Evolutionary conservation across 768 basidiomycete species (phyloP), one percentile per base, ranked within the genome.

Genomic region (Lentinula boryana): DNA sequence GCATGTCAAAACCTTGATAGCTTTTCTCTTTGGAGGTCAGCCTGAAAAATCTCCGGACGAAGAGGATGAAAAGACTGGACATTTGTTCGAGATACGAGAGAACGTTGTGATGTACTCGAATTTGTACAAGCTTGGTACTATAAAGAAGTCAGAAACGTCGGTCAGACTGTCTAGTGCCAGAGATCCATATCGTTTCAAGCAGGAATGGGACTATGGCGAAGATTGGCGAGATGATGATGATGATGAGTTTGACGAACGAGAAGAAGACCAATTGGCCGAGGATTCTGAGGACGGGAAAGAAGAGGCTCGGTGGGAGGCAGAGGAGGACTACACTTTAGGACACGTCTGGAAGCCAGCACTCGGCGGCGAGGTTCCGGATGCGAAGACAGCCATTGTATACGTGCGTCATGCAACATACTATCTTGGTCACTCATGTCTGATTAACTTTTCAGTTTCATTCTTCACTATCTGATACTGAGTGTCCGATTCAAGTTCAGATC

Each of bases 251-350:
- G 70, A 71, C 0, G 74, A 76, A 13, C 7, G 13, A 56, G 78
- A 80, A 60, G 79, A 80, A 62, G 72, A 73, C 41, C 65, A 64
- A 4, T 64, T 61, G n/a, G 64, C 66, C 21, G 60, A 63, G 16
- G 64, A 60, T 4, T 69, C 68, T 16, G 70, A 70, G 5, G 71
- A 71, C 0, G 70, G 72, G 5, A 72, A 72, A 0, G 78, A 78
- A 5, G 78, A 75, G 8, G 88, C 87, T 83, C 78, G 75, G 44
- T 90, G 88, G 88, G 81, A 84, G 55, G 80, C 84, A 2, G 89
- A 90, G 67, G 85, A 88, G 66, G 88, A 88, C 63, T 79, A 82
- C 52, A 80, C 81, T 0, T 68, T 90, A 13, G 77, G 68, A 7
- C 81, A 84, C 65, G 82, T 81, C 4, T 91, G 87, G 86, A 77